Evolutionary conservation across 2,329 filamentous ascomycete species (phyloP), one percentile per base, ranked within the genome.

Genomic region (Colletotrichum chlorophyti): DNA sequence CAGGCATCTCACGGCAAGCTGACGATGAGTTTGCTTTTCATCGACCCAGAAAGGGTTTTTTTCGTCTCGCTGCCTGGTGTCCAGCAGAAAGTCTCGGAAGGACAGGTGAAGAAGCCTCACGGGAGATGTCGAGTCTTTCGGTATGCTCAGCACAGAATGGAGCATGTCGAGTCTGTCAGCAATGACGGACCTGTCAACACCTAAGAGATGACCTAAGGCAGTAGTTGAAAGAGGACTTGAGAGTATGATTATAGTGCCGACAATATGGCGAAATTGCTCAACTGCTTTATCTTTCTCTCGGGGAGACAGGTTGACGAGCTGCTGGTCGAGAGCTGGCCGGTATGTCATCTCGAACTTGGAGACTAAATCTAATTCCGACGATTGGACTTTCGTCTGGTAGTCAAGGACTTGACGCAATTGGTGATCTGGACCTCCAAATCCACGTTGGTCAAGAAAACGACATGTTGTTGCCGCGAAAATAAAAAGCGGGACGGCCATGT

Each of bases 1-100:
- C 24, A 79, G 55, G 61, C 76, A 80, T 17, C 63, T 26, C 14
- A 29, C 53, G 19, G 71, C 70, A 8, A 80, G 59, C 15, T 40
- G 62, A 6, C 61, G 9, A 49, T 80, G 71, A 6, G 66, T 63
- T 12, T 65, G 17, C 53, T 47, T 65, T 49, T 75, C 70, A 38
- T 79, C 64, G 38, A 77, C 60, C 70, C 73, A 72, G 65, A 79
- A 77, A 0, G 41, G 60, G 29, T 69, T 67, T n/a, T 34, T 64
- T 0, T n/a, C n/a, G n/a, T 35, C 59, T 3, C 60, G 57, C 54
- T 67, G 71, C 12, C 65, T 53, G 1, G 61, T 43, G 52, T 75
- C 65, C 3, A 73, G 23, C 1, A 78, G 69, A 64, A 75, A 75
- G 51, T 77, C 73, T 15, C 68, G 70, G 43, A 77, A 77, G 0